A percentile compares a stretch with the other conserved stretches of the same genome.
Evolutionary conservation across 345 rosid species (phyloP).

Genomic region (Camelina sativa): DNA sequence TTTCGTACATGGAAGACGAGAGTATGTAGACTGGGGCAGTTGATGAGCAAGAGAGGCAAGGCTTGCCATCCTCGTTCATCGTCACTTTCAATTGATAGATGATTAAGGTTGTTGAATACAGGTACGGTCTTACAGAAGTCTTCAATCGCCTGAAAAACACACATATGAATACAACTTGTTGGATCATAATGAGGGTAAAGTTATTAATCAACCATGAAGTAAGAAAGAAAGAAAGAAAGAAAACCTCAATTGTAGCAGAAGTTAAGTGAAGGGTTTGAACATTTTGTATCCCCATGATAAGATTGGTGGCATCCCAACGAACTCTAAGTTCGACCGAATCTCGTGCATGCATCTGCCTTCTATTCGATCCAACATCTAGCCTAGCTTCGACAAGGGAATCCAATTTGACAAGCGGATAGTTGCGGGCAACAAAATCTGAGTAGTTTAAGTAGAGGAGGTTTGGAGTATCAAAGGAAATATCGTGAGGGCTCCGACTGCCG

Average conservation of each 20-base stretch:
- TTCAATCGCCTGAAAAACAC: constrained; percentile 23
- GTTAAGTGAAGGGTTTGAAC: constrained; percentile 29
- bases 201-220: too few relatives aligned
- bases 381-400: constrained; percentile 28
- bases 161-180: neutral
- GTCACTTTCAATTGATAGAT: constrained; percentile 19
- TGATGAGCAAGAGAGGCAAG: constrained; percentile 25
- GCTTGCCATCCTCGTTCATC: constrained; percentile 15
- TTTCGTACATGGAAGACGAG: constrained; percentile 23
- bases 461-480: constrained; percentile 26
- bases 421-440: neutral
- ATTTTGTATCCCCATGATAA: constrained; percentile 25
- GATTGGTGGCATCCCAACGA: constrained; percentile 21
- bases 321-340: neutral
- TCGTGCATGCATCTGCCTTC: neutral
- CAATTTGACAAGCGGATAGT: constrained; percentile 10
- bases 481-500: neutral
- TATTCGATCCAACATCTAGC: constrained; percentile 19
- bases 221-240: neutral
- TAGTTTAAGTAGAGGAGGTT: constrained; percentile 32
- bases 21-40: constrained; percentile 31
- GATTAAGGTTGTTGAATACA: constrained; percentile 7
- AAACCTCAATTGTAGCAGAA: constrained; percentile 24
- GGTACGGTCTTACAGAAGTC: constrained; percentile 20
- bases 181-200: neutral